Conservation (phyloP, 805 yeast species). For the Candida stauntonica region DNA sequence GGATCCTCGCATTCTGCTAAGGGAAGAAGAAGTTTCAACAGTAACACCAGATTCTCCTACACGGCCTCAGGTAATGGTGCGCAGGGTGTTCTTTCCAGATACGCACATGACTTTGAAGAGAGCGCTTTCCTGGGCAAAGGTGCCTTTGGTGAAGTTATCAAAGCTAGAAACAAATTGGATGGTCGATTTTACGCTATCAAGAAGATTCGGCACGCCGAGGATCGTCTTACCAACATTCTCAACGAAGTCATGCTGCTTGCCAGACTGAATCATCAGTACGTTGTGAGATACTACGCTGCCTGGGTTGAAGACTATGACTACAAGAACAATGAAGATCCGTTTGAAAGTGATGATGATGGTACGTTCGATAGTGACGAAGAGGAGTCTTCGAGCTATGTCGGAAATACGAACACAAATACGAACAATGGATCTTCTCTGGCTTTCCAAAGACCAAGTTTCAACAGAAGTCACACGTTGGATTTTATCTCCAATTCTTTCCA, state of each 20-base stretch:
- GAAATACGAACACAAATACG: slow-evolving; percentile 1
- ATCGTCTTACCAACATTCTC: slow-evolving; percentile 72
- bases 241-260: slow-evolving; percentile 92
- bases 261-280: slow-evolving; percentile 89
- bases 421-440: slow-evolving; percentile 7
- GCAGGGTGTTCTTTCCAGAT: slow-evolving; percentile 50
- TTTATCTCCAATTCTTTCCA: slow-evolving; percentile 62
- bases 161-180: slow-evolving; percentile 88
- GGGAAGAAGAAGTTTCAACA: slow-evolving; percentile 38
- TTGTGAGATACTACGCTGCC: slow-evolving; percentile 93
- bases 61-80: slow-evolving; percentile 21
- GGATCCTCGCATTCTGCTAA: slow-evolving; percentile 20
- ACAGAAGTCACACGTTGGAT: slow-evolving; percentile 44
- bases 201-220: slow-evolving; percentile 78
- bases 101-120: slow-evolving; percentile 92
- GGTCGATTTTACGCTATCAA: slow-evolving; percentile 95
- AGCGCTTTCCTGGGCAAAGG: slow-evolving; percentile 89
- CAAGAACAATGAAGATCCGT: slow-evolving; percentile 30
- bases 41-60: slow-evolving; percentile 34
- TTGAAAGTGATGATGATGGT: slow-evolving; percentile 28
- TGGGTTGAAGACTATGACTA: slow-evolving; percentile 69
- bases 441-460: slow-evolving; percentile 26
- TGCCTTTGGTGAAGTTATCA: slow-evolving; percentile 98
- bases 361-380: slow-evolving; percentile 8
- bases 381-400: slow-evolving; percentile 4